Evolutionary conservation across 495 filamentous ascomycete genomes (phyloP), one percentile per base, ranked within the genome.

Genomic region (Pseudomonodictys pantanalensis): DNA sequence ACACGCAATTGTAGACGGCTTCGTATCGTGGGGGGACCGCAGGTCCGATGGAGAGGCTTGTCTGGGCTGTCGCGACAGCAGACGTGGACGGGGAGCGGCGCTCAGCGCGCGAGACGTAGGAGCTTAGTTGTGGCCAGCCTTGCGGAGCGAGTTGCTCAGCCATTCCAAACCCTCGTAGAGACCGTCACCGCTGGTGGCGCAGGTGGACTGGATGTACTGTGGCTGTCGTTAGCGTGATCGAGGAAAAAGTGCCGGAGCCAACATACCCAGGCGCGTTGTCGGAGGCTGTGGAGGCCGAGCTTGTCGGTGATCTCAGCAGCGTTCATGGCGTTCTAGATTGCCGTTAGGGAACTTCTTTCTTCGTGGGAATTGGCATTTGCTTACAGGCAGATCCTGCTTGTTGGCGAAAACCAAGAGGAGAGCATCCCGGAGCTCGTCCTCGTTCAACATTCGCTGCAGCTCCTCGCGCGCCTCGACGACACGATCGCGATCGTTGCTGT

Each of bases 401-500:
- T 99, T 99, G 81, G 93, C 93, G 71, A 99, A 99, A 64, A 99
- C 95, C 75, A 99, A 78, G 67, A 99, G 86, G 68, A 96, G 84
- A 66, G 93, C 93, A 79, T 99, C 93, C 71, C 93, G 84, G 70
- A 99, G 85, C 79, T 99, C 93, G 72, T 99, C 93, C 81, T 99
- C 93, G 79, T 99, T 99, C 82, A 99, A 81, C 95, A 99, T 99
- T 75, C 93, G 91, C 82, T 99, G 95, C 76, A 99, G 83, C 77
- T 99, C 93, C 81, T 97, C 93, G 43, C 95, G 90, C 66, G 93
- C 93, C 84, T 99, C 93, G 73, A 91, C 89, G 64, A 99, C 85
- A 95, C 93, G 93, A 76, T 99, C 93, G 68, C 93, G 91, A 85
- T 99, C 93, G 76, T 99, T 99, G 86, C 90, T 95, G 78, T 99